Conservation (phyloP, 164 flowering plant genomes). For the Stephania cephalantha region DNA sequence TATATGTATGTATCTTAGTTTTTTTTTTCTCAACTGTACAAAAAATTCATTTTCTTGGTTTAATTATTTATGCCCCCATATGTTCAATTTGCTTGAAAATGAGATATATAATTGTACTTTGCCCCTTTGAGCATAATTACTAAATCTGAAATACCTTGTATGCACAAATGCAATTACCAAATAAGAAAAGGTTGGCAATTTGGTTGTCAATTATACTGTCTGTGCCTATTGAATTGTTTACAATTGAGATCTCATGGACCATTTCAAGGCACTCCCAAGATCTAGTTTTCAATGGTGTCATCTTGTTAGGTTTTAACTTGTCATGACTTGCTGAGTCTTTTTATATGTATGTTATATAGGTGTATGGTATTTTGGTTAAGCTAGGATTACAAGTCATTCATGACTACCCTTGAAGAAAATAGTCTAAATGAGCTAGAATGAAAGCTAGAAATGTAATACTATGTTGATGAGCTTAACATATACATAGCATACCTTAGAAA, state of each 20-base stretch:
- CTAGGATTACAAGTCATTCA: too few species aligned
- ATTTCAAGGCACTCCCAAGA: background rate
- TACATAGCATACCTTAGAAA: too few species aligned
- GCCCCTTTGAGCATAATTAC: background rate
- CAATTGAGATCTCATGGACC: background rate
- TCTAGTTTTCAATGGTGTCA: background rate
- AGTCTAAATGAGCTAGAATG: too few species aligned
- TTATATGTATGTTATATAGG: background rate
- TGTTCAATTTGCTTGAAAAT: background rate
- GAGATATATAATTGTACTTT: background rate
- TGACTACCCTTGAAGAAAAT: too few species aligned
- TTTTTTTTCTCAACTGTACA: background rate
- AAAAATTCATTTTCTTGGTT: background rate
- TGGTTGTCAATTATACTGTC: background rate
- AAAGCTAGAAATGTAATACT: too few species aligned
- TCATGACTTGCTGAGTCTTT: background rate
- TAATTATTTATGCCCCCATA: background rate
- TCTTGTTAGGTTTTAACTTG: background rate
- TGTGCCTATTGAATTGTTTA: background rate
- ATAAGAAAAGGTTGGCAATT: background rate
- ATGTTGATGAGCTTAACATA: too few species aligned
- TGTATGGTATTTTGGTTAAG: background rate
- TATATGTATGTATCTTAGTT: background rate
- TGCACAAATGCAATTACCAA: background rate
- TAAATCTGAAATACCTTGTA: background rate